These are phyloP conservation scores for Heliamphora exappendiculata DNA, from an alignment of 148 eudicot genomes.

Conservation along the genomic window DNA sequence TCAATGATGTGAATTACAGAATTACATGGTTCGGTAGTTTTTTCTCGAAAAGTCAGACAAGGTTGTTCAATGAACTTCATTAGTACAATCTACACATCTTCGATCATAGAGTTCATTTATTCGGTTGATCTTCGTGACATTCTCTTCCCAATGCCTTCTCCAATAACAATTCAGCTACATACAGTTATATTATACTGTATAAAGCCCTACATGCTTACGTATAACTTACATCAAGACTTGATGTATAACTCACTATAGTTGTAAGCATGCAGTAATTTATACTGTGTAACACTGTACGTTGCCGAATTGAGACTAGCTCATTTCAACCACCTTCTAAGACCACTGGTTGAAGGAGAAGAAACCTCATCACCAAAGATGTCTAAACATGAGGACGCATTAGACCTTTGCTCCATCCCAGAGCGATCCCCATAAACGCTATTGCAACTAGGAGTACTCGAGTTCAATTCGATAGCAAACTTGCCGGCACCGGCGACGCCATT, in stretches of 20 bases:
- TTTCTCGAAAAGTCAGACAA: not conserved
- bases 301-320: not conserved
- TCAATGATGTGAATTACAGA: not conserved
- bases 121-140: not conserved
- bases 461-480: not conserved
- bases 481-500: not conserved
- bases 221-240: too few species aligned
- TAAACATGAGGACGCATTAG: not conserved
- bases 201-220: too few species aligned
- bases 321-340: constrained; percentile 17
- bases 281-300: too few species aligned
- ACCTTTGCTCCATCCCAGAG: constrained; percentile 4
- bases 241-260: too few species aligned
- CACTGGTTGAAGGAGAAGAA: constrained; percentile 22
- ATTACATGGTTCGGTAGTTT: not conserved
- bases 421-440: not conserved
- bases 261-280: too few species aligned
- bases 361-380: constrained; percentile 19
- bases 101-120: not conserved
- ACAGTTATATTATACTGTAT: too few species aligned
- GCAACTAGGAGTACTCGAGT: constrained; percentile 9
- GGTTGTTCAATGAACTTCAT: not conserved
- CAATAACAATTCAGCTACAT: too few species aligned
- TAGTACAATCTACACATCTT: not conserved
- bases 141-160: too few species aligned